Base-by-base conservation (phyloP, 2,329 filamentous ascomycete genomes). In the Paecilomyces dactylethromorphus region DNA sequence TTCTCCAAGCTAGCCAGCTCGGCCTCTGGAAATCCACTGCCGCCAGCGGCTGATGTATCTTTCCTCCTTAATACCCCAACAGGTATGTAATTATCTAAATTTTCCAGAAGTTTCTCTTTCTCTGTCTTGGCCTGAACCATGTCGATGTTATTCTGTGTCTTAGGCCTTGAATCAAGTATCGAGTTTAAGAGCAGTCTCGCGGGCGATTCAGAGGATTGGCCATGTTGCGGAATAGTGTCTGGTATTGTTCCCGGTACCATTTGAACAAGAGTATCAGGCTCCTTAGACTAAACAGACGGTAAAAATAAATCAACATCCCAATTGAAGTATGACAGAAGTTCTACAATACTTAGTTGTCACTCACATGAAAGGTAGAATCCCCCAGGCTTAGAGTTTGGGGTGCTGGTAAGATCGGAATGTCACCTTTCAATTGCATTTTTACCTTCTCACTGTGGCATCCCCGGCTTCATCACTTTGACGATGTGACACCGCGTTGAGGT, bases 61-160 rank as follows among this genome's bases (percentile, higher is more conserved):
- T 53, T 59, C 51, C 59, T 67, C 29, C 62, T 65, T 51, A 75
- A 55, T 22, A 71, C 62, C 5, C 73, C 73, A n/a, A 72, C 68
- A 12, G 70, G 65, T 24, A 75, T 67, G 52, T 69, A 74, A 11
- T 63, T 56, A 6, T 59, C 55, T 21, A 64, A 18, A 15, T 66
- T 62, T 49, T 61, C 59, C 13, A 63, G 35, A 18, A 56, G 26
- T 3, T 59, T 13, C 56, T 50, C 55, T 12, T 57, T 63, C 26
- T 64, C 60, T 8, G 57, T n/a, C 31, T 57, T 35, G 7, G 24
- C 29, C 53, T 39, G 53, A 24, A 45, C 4, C 39, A 45, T 10
- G 15, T 8, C 18, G 8, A 18, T n/a, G 5, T 45, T 45, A 3
- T 18, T 45, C 39, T 45, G 39, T 18, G 39, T 18, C 15, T 45